Evolutionary conservation across 202 grass and related monocot genomes (phyloP), one percentile per base, ranked within the genome.

Genomic region (Zoysia matrella): DNA sequence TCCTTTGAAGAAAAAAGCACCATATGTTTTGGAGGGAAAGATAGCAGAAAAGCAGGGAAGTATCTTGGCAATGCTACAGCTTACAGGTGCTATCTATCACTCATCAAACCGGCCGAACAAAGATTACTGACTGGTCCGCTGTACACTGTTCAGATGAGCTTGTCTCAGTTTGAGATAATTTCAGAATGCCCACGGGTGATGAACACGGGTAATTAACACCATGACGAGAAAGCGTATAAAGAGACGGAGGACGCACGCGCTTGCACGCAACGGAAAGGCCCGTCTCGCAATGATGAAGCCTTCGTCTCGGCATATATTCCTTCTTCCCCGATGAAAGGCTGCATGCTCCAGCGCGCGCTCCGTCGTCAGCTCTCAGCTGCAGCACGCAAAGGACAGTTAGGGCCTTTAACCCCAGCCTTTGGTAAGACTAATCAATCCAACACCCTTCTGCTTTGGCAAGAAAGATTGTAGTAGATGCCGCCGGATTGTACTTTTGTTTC

Each of bases 231-330:
- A 79, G 81, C 78, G 54, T 72, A 39, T 60, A 15, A 41, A 52
- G 30, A 7, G 22, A 30, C 22, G 22, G 22, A 54, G 79, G 65
- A 49, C 47, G 83, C 88, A 75, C 86, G 86, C 71, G 78, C 7
- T 82, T 74, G 79, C 83, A 30, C 22, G 22, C 22, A 30, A 30
- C 22, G 22, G 22, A 30, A 30, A 30, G 22, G 22, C 22, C 22
- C 22, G 22, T 30, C 22, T 30, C 22, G 22, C 22, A 30, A 30
- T 83, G 88, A 90, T 90, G 78, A 75, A 30, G 42, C 73, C 46
- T 67, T 79, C 69, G 48, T 89, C 86, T 82, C 68, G 69, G 88
- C 88, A 90, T 86, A 86, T 90, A 90, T 90, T 90, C 86, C 22
- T 30, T 30, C 22, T 7, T 50, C 57, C 46, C 52, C 0, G 11